Base-by-base conservation (phyloP, 2,329 filamentous ascomycete genomes). In the Fusarium dlaminii region DNA sequence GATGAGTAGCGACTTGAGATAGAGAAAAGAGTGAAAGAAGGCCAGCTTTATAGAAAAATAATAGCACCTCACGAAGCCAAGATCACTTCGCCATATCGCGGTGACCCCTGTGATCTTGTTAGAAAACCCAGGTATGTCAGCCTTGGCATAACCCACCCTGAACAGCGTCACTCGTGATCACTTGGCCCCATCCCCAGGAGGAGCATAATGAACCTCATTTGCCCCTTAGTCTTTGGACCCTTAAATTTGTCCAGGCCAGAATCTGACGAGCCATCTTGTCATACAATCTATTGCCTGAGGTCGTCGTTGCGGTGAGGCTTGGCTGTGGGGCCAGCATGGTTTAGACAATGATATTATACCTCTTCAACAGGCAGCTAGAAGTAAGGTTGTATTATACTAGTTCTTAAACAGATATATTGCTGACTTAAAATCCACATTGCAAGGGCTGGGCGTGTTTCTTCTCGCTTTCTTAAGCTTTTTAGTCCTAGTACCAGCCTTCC, bases 231-330 rank as follows among this genome's bases (percentile, higher is more conserved):
- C 39, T 9, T 9, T 14, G 6, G 39, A 40, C 7, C 8, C 8
- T 9, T n/a, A 0, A 22, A 40, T 9, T 1, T 40, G 0, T 22
- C 20, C 39, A 40, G 2, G 39, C 8, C 2, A n/a, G 13, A 40
- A n/a, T 9, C 20, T 40, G 39, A 14, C 39, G 3, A 14, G 39
- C 20, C n/a, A 14, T 22, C 39, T 3, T 20, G 9, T 22, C 22
- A 13, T 13, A 22, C 37, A 39, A 39, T 22, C 7, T 6, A 40
- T 40, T 22, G 20, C 13, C 22, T 2, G 0, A 14, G 20, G 7
- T 40, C 8, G 39, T 9, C 22, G 13, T 40, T 8, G 39, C 39
- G 39, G 12, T 40, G 39, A 40, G 12, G 20, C 39, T 22, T 40
- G 22, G 39, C 20, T 14, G 20, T 40, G 12, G 12, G 20, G 13